Evolutionary conservation across 2,329 filamentous ascomycete species (phyloP), one percentile per base, ranked within the genome.

Genomic region (Xylaria sp.): DNA sequence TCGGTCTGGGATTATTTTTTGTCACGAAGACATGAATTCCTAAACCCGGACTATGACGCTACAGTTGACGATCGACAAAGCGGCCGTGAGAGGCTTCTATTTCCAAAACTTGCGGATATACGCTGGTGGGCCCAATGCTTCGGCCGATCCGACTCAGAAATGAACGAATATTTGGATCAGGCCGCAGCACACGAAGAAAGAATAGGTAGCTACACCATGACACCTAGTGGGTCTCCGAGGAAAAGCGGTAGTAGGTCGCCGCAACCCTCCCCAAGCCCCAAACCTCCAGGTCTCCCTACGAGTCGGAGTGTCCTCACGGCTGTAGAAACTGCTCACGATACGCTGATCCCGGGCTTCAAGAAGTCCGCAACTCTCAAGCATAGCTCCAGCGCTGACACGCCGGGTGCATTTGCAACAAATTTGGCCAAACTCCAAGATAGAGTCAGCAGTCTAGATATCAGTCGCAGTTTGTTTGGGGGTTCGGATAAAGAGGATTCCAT

Each of bases 1-100:
- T 96, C 92, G 21, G 95, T 97, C 1, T 99, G 95, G 95, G 90
- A 95, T 68, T 97, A 98, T 74, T 98, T 99, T 76, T 80, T 98
- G 7, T 87, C 90, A 43, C 87, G 93, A 10, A 88, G 86, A 67
- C 81, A 85, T 19, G 91, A 97, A 71, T 99, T 98, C 70, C 80
- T 87, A 37, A 98, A 98, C 71, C 84, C 88, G 0, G 83, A 89
- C 31, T 99, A 94, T 72, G 89, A 96, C 56, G 73, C 81, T 7
- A 82, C 86, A 0, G 81, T 93, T 35, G 90, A 97, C 65, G 93
- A 97, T 71, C 87, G 90, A 44, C 82, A 89, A 60, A 87, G 90
- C 58, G 92, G 91, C 4, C 88, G 89, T 60, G 93, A 97, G 73
- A 85, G 93, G 3, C 85, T 99, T 7, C 83, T 99, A 13, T 90